phyloP scores from a whole-genome alignment of 176 grass and related monocot species.

The Triticum dicoccoides region DNA sequence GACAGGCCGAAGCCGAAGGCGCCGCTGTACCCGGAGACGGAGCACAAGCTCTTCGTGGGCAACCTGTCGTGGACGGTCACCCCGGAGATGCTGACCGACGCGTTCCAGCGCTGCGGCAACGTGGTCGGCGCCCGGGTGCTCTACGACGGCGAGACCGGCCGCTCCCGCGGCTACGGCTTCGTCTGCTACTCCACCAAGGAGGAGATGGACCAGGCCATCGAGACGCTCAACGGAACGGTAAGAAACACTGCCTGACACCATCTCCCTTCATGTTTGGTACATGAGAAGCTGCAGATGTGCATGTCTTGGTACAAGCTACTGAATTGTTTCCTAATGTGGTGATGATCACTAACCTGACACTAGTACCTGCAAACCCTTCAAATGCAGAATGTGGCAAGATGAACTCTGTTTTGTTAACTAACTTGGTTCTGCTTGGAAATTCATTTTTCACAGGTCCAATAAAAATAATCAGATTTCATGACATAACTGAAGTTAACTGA shows the following conservation, averaged over 20 bases:
- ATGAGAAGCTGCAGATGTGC: background rate
- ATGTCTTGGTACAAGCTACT: too few relatives aligned
- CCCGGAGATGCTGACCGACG: constrained; percentile 54
- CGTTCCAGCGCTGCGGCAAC: constrained; percentile 62
- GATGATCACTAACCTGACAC: background rate
- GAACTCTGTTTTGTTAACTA: background rate
- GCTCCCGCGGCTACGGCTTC: constrained; percentile 81
- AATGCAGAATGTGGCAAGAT: background rate
- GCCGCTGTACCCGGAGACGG: constrained; percentile 71
- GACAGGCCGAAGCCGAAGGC: constrained; percentile 68
- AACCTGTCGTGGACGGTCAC: constrained; percentile 89
- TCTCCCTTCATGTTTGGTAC: background rate
- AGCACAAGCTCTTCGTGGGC: constrained; percentile 88
- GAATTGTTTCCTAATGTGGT: too few relatives aligned
- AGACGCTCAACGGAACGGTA: constrained; percentile 62
- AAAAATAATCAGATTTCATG: background rate
- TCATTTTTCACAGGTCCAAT: background rate
- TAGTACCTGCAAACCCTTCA: background rate
- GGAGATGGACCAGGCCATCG: constrained; percentile 82
- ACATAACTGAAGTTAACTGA: background rate
- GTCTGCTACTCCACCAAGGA: constrained; percentile 83
- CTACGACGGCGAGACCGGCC: constrained; percentile 75
- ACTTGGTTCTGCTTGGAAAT: background rate
- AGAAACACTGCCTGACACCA: too few relatives aligned
- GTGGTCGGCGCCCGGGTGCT: constrained; percentile 78